Evolutionary conservation across 306 rosid species (phyloP).

Genomic region (Lathyrus sativus): DNA sequence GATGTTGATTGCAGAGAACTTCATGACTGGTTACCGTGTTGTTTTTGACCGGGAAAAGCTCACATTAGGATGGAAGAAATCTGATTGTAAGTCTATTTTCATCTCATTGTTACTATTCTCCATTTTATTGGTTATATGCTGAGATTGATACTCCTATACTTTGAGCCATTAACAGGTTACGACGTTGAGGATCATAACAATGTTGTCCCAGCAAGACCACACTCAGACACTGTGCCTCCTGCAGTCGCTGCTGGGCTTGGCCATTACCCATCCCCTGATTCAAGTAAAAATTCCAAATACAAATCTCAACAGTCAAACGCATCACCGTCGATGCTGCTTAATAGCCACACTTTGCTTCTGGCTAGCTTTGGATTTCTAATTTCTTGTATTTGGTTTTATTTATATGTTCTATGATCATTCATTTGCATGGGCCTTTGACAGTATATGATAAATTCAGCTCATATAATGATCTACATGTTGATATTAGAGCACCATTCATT

Average conservation of each 20-base stretch:
- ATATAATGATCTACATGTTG: conserved; percentile 33
- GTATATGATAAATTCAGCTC: conserved; percentile 35
- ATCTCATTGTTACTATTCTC: conserved; percentile 22
- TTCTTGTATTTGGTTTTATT: conserved; percentile 42
- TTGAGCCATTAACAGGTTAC: conserved; percentile 59
- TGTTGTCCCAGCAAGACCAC: conserved; percentile 42
- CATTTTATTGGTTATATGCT: conserved; percentile 9
- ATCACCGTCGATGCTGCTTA: conserved; percentile 44
- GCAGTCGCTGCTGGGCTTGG: conserved; percentile 71
- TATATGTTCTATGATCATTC: conserved; percentile 39
- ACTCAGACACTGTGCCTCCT: conserved; percentile 62
- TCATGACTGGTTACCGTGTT: conserved; percentile 85
- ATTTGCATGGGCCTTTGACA: conserved; percentile 36
- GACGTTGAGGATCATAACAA: conserved; percentile 59
- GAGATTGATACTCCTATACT: conserved; percentile 11
- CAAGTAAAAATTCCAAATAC: conserved; percentile 42
- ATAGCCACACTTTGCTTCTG: conserved; percentile 36
- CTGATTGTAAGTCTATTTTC: conserved; percentile 62
- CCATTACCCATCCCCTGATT: conserved; percentile 51
- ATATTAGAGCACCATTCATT: conserved; percentile 34
- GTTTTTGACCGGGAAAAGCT: conserved; percentile 87
- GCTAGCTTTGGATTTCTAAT: conserved; percentile 44
- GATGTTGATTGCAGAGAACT: conserved; percentile 71
- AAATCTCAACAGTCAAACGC: conserved; percentile 49
- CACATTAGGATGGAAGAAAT: conserved; percentile 85